Percentiles rank a stretch among this genome's conserved stretches.
phyloP scores from a whole-genome alignment of 495 filamentous ascomycete species.

The Parmelia sp. region DNA sequence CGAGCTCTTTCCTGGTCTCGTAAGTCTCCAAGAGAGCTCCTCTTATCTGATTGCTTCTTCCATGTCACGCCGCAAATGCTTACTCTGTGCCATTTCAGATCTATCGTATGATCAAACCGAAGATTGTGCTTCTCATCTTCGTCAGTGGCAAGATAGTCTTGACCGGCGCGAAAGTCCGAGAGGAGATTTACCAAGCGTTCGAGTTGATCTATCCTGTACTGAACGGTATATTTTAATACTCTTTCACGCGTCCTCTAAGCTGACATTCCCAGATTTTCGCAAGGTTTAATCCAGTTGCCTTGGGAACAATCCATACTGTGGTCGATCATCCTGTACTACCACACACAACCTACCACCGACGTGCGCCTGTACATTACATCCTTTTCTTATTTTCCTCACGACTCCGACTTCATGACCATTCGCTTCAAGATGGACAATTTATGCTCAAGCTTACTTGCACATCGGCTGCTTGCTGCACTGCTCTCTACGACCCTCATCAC shows the following conservation, averaged over 20 bases:
- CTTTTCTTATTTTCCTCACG: conserved; percentile 38
- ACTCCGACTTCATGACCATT: conserved; percentile 49
- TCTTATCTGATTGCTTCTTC: background rate
- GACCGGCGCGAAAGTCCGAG: conserved; percentile 94
- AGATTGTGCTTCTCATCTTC: conserved; percentile 98
- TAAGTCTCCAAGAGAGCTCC: background rate
- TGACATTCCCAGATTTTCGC: conserved; percentile 54
- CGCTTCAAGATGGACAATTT: conserved; percentile 18
- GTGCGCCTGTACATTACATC: conserved; percentile 53
- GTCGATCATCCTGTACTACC: conserved; percentile 28
- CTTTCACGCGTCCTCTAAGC: conserved; percentile 9
- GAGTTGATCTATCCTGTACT: conserved; percentile 99
- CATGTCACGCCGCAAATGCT: background rate
- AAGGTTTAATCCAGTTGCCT: conserved; percentile 44
- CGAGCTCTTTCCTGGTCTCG: conserved; percentile 92
- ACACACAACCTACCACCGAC: conserved; percentile 35
- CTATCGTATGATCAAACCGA: conserved; percentile 99
- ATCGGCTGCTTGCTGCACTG: background rate
- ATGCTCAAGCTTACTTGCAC: conserved; percentile 9
- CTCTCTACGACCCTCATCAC: conserved; percentile 15
- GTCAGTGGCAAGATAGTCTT: conserved; percentile 98
- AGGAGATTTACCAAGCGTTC: conserved; percentile 98
- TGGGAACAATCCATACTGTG: conserved; percentile 11
- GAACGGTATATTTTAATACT: conserved; percentile 55
- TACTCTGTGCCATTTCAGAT: conserved; percentile 39